A percentile compares a stretch with the other conserved stretches of the same genome.
Evolutionary conservation across 805 yeast genomes (phyloP).

Genomic region (Saccharomycopsis capsularis): DNA sequence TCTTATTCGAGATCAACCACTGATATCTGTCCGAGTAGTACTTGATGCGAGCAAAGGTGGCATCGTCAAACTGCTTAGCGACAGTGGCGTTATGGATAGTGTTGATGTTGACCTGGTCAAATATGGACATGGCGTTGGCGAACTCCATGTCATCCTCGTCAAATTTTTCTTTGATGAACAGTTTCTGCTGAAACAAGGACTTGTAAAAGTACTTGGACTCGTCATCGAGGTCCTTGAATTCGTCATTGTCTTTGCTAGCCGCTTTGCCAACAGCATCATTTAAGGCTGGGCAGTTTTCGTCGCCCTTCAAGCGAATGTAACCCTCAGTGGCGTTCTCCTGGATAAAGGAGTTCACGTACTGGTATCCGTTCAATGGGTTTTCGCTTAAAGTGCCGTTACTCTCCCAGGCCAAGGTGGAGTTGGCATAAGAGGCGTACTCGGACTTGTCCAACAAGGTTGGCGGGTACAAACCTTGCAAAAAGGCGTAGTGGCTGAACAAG

Average conservation of each 20-base stretch:
- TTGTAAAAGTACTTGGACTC: slow-evolving; percentile 35
- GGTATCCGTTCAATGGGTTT: slow-evolving; percentile 39
- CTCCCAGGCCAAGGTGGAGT: slow-evolving; percentile 29
- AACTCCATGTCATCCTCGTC: slow-evolving; percentile 30
- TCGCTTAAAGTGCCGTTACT: slow-evolving; percentile 35
- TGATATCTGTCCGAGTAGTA: slow-evolving; percentile 35
- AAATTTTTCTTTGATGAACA: slow-evolving; percentile 26
- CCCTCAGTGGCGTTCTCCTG: slow-evolving; percentile 77
- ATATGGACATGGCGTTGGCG: slow-evolving; percentile 34
- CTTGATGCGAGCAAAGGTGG: slow-evolving; percentile 29
- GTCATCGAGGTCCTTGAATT: slow-evolving; percentile 29
- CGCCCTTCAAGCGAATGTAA: slow-evolving; percentile 81
- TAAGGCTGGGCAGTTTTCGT: slow-evolving; percentile 38
- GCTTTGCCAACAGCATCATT: slow-evolving; percentile 30
- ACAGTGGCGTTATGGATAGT: slow-evolving; percentile 37
- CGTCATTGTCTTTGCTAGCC: slow-evolving; percentile 25
- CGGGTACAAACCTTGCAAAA: slow-evolving; percentile 43
- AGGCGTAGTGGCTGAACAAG: slow-evolving; percentile 36
- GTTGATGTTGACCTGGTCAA: slow-evolving; percentile 36
- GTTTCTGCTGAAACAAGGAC: slow-evolving; percentile 26
- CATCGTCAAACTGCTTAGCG: slow-evolving; percentile 29
- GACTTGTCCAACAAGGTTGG: slow-evolving; percentile 29
- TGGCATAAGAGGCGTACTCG: slow-evolving; percentile 9
- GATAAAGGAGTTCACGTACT: slow-evolving; percentile 36
- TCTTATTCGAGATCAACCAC: slow-evolving; percentile 30